phyloP scores from a whole-genome alignment of 1,139 yeast genomes.

The Pichia sp. region DNA sequence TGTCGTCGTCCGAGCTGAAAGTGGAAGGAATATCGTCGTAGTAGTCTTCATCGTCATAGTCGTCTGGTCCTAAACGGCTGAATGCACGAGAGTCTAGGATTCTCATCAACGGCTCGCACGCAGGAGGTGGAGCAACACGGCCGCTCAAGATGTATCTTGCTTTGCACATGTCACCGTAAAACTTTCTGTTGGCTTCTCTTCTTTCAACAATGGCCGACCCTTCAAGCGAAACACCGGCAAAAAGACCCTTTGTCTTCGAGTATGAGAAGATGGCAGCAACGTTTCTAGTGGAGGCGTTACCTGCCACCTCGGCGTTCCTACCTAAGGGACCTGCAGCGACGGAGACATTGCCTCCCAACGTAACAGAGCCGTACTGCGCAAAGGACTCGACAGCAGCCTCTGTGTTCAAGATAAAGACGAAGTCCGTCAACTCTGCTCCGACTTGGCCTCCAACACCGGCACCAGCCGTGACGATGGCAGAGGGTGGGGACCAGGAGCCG shows the following conservation, averaged over 20 bases:
- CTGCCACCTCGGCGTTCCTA: constrained; percentile 98
- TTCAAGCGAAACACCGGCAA: constrained; percentile 95
- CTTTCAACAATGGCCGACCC: constrained; percentile 94
- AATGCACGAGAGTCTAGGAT: constrained; percentile 84
- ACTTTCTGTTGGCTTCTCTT: constrained; percentile 93
- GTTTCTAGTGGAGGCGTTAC: constrained; percentile 81
- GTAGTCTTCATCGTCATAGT: constrained; percentile 58
- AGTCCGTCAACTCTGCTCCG: constrained; percentile 95
- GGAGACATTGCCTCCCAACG: constrained; percentile 91
- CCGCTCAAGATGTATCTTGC: constrained; percentile 83
- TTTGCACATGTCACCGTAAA: constrained; percentile 83
- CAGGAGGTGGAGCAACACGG: constrained; percentile 86
- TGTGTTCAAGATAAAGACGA: constrained; percentile 85
- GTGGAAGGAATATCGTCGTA: constrained; percentile 72
- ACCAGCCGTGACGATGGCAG: constrained; percentile 93
- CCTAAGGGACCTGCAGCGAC: constrained; percentile 99
- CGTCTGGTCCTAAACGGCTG: constrained; percentile 49
- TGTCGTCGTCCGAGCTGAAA: constrained; percentile 45
- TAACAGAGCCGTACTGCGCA: constrained; percentile 90
- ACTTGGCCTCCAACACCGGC: constrained; percentile 99
- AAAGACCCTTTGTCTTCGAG: constrained; percentile 95
- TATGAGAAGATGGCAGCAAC: constrained; percentile 92
- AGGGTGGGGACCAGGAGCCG: constrained; percentile 98
- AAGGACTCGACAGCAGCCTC: constrained; percentile 88
- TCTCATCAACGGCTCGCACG: constrained; percentile 84